Base-by-base conservation (phyloP, 768 basidiomycete genomes). In the Sarcomyxa edulis region DNA sequence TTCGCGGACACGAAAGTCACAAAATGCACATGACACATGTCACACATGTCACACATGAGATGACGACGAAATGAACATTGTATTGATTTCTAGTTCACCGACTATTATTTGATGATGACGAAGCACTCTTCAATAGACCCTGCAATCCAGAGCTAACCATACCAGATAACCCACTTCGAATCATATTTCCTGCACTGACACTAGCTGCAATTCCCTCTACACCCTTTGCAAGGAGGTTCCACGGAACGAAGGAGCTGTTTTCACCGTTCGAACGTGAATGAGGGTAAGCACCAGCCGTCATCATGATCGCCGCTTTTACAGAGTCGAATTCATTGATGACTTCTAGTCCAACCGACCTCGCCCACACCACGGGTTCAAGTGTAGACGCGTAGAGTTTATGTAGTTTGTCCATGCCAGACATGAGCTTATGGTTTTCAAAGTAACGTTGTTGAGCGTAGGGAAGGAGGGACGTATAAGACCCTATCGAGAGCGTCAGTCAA, bases 241-340 rank as follows among this genome's bases (percentile, higher is more conserved):
- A 74, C n/a, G n/a, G n/a, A n/a, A n/a, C n/a, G 7, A 46, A 56
- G 2, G 46, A 38, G 24, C 42, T 25, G 36, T 19, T 45, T 29
- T 21, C 41, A 11, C 39, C 26, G 12, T 42, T 19, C 5, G 34
- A 10, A 18, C 28, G 32, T 20, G 38, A 38, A 24, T 28, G 30
- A 19, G 42, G 37, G 15, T 53, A 51, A n/a, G 68, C 66, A 38
- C 72, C 94, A 7, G 87, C 94, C 10, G 72, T 66, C 54, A 81
- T 72, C 87, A 98, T 91, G 11, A 99, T 56, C 1, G 83, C 78
- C 11, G 76, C 74, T 63, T 98, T 97, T 44, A 98, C 48, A 0
- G 77, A 66, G 42, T 85, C 83, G 11, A 96, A 61, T 60, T 98
- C 93, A 51, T 98, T 96, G 30, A 98, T 49, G 8, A 96, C 79